Base-by-base conservation (phyloP, 768 basidiomycete species). In the Mycena crocata region DNA sequence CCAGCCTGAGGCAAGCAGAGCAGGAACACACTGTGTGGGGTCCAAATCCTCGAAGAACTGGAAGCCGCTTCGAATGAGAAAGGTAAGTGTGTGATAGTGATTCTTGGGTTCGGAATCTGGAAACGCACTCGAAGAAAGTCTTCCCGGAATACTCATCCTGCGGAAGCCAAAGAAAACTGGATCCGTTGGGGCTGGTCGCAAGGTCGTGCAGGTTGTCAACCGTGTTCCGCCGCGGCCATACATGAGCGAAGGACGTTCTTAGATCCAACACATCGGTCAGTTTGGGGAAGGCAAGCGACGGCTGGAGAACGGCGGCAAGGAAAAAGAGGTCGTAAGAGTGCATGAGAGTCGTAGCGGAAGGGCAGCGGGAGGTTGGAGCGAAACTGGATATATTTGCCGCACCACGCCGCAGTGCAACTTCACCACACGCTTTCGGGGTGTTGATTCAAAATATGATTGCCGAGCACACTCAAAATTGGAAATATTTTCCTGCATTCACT, bases 41-140 rank as follows among this genome's bases (percentile, higher is more conserved):
- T 93, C 92, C 10, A 72, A 15, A 24, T 80, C 83, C 5, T 82
- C 86, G 73, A 84, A 93, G 76, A 93, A 93, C 44, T 78, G 68
- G 68, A 86, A 92, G 32, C 81, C 80, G 59, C 91, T 89, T 44
- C 50, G 42, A 50, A 28, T 8, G n/a, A n/a, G n/a, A n/a, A n/a
- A n/a, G n/a, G n/a, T 30, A 34, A 39, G 5, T 17, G 28, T 59
- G 35, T 40, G 39, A 37, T 30, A 23, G 15, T 19, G 13, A 54
- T 30, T 17, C 8, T 24, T 30, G 9, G 64, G 39, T 58, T 10
- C 23, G 42, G 51, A n/a, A 5, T 50, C 21, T 14, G 2, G 24
- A 21, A 34, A 76, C 76, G 77, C 82, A 93, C 92, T 92, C 85
- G 74, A 92, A 93, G 77, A 93, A 93, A 0, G 80, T 86, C 57